A percentile compares a stretch with the other conserved stretches of the same genome.
These are phyloP conservation scores for Lasiosphaeria hispida DNA, from an alignment of 495 filamentous ascomycete genomes.

Conservation along the genomic window DNA sequence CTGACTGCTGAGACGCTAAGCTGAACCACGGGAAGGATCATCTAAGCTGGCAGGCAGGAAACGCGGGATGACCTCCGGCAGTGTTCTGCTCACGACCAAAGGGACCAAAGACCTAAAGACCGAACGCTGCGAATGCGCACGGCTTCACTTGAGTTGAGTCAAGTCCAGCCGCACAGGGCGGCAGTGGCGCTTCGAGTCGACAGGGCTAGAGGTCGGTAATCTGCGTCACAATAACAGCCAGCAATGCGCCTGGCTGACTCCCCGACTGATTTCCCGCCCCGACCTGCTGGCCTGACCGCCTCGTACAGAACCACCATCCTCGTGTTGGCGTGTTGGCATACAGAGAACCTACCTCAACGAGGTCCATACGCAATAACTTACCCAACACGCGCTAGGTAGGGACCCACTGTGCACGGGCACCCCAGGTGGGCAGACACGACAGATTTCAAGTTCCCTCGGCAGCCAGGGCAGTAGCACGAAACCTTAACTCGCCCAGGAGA, in stretches of 20 bases:
- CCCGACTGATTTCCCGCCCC: no score
- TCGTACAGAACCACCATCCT: no score
- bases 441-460: no score
- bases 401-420: no score
- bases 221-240: conserved; percentile 3
- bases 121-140: neutral
- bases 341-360: no score
- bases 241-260: conserved; percentile 6
- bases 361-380: no score
- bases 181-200: neutral
- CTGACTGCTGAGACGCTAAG: no score
- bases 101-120: neutral
- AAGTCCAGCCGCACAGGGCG: neutral
- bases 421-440: no score
- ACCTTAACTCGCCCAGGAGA: neutral
- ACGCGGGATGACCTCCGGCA: conserved; percentile 2
- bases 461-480: no score
- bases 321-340: no score
- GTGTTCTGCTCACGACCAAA: neutral
- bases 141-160: neutral
- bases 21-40: neutral
- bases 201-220: conserved; percentile 9
- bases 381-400: no score
- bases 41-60: neutral
- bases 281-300: no score